Evolutionary conservation across 345 rosid genomes (phyloP), one percentile per base, ranked within the genome.

Genomic region (Acer negundo): DNA sequence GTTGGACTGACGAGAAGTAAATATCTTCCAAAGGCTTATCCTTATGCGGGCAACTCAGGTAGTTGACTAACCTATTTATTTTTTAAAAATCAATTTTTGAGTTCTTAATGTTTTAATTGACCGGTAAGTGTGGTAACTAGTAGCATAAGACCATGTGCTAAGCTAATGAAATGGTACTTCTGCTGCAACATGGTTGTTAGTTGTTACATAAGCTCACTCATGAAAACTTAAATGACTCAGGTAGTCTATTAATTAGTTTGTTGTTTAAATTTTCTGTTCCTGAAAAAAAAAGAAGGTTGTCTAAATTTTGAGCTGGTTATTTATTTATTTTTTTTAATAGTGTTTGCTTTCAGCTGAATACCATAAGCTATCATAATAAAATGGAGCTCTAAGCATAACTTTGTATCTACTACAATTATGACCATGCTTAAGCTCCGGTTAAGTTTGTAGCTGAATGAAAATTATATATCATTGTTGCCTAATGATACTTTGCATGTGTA

Each of bases 31-130:
- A 72, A 77, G 65, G 79, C 86, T 55, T 76, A 80, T 83, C 69
- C 88, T 65, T 83, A 83, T 79, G 79, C 78, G 10, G 85, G 83
- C 38, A 86, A 80, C 67, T 78, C 91, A 80, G 89, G 89, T 88
- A 80, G 22, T 68, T 49, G 17, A 46, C 62, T 70, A 71, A 38
- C 59, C 67, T 56, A 7, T 74, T 35, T 40, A 13, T 17, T 58
- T 78, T 38, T 71, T 70, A 7, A 11, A 20, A 19, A n/a, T 59
- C 46, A 42, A 7, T 58, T 3, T 70, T 42, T 38, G 26, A 7
- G 67, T 69, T 66, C 7, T 42, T 15, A 28, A 31, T 35, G 64
- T 38, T 69, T n/a, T 7, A 42, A 66, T 59, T 17, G 70, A 61
- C 69, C n/a, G n/a, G n/a, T n/a, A n/a, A n/a, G n/a, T n/a, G n/a